A percentile compares a stretch with the other conserved stretches of the same genome.
These are phyloP conservation scores for Hymenoscyphus salicellus DNA, from an alignment of 2,329 filamentous ascomycete species.

Conservation along the genomic window DNA sequence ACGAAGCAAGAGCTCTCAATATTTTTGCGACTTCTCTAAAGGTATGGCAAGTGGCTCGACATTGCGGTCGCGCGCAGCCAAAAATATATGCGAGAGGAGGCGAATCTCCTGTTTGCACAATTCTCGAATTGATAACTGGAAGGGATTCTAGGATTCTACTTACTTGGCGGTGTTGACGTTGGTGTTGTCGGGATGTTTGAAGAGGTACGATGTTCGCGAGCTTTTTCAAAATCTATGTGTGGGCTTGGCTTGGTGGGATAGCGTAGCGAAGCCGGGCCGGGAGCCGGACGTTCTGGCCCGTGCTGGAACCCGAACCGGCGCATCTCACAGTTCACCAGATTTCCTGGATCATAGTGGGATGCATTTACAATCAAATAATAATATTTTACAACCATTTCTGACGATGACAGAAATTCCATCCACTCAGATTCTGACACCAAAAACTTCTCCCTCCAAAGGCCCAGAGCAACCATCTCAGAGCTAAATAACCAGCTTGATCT, in stretches of 20 bases:
- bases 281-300: no score
- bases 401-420: no score
- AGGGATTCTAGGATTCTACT: background rate
- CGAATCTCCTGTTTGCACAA: background rate
- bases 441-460: no score
- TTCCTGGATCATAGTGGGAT: background rate
- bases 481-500: conserved; percentile 45
- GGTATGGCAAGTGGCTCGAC: background rate
- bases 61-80: background rate
- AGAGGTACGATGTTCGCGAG: background rate
- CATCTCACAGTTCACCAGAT: background rate
- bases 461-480: background rate
- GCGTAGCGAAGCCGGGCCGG: no score
- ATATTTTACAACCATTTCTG: no score
- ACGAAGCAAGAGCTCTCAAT: background rate
- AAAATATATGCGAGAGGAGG: background rate
- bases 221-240: no score
- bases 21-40: background rate
- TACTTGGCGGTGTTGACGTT: conserved; percentile 3
- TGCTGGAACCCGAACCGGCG: no score
- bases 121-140: background rate
- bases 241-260: no score
- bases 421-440: no score
- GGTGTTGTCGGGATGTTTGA: background rate
- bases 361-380: no score